Percentiles rank a stretch among this genome's conserved stretches.
Conservation (phyloP, 306 rosid species). For the Astragalus membranaceus region DNA sequence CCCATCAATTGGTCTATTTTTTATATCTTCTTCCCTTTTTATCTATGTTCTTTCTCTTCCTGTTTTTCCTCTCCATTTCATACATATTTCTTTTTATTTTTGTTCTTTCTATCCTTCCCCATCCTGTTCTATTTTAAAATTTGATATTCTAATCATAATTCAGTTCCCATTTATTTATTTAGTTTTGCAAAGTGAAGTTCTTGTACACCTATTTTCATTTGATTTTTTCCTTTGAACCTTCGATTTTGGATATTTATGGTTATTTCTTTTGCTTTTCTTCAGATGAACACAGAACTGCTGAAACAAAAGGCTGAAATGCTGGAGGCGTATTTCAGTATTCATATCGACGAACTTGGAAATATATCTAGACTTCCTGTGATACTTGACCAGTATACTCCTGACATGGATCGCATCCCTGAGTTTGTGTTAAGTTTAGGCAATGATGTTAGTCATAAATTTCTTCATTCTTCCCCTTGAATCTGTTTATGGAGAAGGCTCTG, state of each 20-base stretch:
- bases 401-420: slow-evolving; percentile 89
- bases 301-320: slow-evolving; percentile 63
- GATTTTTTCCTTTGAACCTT: slow-evolving; percentile 5
- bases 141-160: no score
- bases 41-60: no score
- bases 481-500: slow-evolving; percentile 2
- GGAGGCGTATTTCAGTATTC: slow-evolving; percentile 65
- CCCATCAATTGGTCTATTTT: no score
- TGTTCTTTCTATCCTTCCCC: no score
- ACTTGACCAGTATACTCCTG: slow-evolving; percentile 96
- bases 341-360: slow-evolving; percentile 62
- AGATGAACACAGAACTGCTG: slow-evolving; percentile 72
- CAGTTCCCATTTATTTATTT: no score
- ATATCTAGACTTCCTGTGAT: slow-evolving; percentile 73
- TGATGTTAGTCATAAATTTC: slow-evolving; percentile 57
- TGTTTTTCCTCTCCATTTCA: no score
- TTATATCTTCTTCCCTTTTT: no score
- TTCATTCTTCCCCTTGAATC: neutral
- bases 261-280: slow-evolving; percentile 25
- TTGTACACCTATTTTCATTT: neutral
- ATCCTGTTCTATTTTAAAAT: no score
- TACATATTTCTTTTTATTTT: no score
- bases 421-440: slow-evolving; percentile 73
- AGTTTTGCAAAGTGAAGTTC: neutral
- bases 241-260: neutral